A percentile compares a stretch with the other conserved stretches of the same genome.
Evolutionary conservation across 2,329 filamentous ascomycete species (phyloP).

Genomic region (Tolypocladium amazonense): DNA sequence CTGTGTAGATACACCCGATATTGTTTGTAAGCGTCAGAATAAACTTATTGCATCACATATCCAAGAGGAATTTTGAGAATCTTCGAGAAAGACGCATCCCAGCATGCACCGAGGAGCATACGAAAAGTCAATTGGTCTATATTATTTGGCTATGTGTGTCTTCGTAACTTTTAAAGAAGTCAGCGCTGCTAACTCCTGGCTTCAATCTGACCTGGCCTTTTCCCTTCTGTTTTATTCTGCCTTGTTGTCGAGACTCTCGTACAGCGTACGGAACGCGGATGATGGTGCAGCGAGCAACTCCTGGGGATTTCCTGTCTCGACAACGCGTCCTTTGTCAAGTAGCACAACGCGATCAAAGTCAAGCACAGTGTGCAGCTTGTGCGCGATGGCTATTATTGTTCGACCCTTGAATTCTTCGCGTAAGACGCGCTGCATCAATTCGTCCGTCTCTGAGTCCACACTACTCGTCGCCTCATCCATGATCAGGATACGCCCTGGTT

Average conservation of each 20-base stretch:
- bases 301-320: conserved; percentile 27
- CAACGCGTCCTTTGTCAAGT: conserved; percentile 52
- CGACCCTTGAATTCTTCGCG: conserved; percentile 23
- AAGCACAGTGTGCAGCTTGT: conserved; percentile 34
- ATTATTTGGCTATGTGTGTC: background rate
- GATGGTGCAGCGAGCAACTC: conserved; percentile 2
- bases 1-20: background rate
- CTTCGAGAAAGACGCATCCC: background rate
- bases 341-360: conserved; percentile 51
- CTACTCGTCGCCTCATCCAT: conserved; percentile 26
- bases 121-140: background rate
- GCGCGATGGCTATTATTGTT: conserved; percentile 39
- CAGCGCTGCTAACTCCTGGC: background rate
- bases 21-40: background rate
- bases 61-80: background rate
- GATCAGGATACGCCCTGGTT: conserved; percentile 21
- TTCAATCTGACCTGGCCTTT: background rate
- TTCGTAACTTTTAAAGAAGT: too few species aligned
- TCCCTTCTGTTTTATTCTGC: background rate
- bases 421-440: conserved; percentile 21
- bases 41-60: too few species aligned
- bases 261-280: conserved; percentile 7
- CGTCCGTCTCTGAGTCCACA: conserved; percentile 23
- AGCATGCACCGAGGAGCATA: background rate
- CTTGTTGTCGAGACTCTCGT: conserved; percentile 3